Evolutionary conservation across 352 stramenopile genomes (phyloP), one percentile per base, ranked within the genome.

Genomic region (Pythium coloratum): DNA sequence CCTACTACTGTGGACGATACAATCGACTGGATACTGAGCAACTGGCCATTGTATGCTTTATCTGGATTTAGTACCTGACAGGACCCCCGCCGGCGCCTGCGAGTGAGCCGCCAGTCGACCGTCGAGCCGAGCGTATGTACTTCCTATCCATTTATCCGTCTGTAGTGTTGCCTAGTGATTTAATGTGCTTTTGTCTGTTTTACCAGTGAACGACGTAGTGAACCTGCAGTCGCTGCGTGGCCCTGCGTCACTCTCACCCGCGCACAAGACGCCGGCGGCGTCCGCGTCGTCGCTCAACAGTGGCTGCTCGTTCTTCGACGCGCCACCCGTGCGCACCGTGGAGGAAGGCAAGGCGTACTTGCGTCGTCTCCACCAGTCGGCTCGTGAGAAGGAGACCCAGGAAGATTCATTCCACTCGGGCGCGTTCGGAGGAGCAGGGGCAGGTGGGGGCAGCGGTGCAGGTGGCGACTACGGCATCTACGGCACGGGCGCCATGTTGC

Each of bases 331-430:
- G 56, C 84, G 77, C 58, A 91, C 83, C 0, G 78, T 91, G 32
- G 85, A 92, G 34, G 82, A 94, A 57, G 82, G 85, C 32, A 89
- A 89, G 49, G 82, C 78, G 32, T 94, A 89, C 24, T 61, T 94
- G 33, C 85, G 83, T 56, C 81, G 78, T 32, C 71, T 94, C 13
- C 80, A 89, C 53, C 75, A 84, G 46, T 51, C 68, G 4, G 76
- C 84, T 34, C 76, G 71, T 18, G 72, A 68, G 18, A 81, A 77
- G 24, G 72, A 92, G 8, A 78, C 84, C 42, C 79, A 76, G 18
- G 72, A 92, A 2, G 81, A 87, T 33, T 78, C 78, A 9, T 78
- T 87, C 71, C 75, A 86, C 53, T 73, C 75, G 5, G 71, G 71
- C 3, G 67, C 70, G 7, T 49, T 49, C 40, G 40, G 40, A 7